These are phyloP conservation scores for Pseudogymnoascus sp. DNA, from an alignment of 2,329 filamentous ascomycete genomes.

Conservation along the genomic window DNA sequence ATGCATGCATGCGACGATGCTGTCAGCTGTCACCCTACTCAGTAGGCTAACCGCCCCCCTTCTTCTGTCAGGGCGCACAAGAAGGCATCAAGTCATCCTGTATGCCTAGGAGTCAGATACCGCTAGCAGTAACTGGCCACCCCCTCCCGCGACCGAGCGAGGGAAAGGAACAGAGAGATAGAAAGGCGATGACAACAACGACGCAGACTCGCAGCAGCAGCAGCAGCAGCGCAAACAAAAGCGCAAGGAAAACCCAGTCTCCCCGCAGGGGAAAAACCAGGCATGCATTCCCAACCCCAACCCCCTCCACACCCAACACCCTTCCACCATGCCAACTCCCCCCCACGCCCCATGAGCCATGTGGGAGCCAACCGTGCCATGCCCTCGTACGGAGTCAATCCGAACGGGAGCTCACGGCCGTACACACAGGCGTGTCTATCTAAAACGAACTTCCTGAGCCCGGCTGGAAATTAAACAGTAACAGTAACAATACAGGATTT, in stretches of 20 bases:
- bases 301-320: neutral
- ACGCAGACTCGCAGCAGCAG: neutral
- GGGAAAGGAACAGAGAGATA: neutral
- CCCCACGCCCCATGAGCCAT: neutral
- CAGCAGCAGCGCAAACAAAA: slow-evolving; percentile 2
- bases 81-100: neutral
- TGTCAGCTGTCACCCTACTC: neutral
- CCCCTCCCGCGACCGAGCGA: neutral
- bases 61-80: neutral
- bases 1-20: neutral
- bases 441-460: neutral
- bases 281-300: neutral
- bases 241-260: neutral
- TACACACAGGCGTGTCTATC: neutral
- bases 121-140: neutral
- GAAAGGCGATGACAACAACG: neutral
- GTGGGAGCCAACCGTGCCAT: neutral
- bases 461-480: neutral
- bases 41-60: neutral
- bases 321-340: neutral
- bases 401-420: neutral
- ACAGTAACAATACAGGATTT: neutral
- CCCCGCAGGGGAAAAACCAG: neutral
- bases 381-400: neutral
- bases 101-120: neutral